Percentiles rank a stretch among this genome's conserved stretches.
Evolutionary conservation across 1,139 yeast species (phyloP).

Genomic region (Zygosaccharomyces pseudobailii): DNA sequence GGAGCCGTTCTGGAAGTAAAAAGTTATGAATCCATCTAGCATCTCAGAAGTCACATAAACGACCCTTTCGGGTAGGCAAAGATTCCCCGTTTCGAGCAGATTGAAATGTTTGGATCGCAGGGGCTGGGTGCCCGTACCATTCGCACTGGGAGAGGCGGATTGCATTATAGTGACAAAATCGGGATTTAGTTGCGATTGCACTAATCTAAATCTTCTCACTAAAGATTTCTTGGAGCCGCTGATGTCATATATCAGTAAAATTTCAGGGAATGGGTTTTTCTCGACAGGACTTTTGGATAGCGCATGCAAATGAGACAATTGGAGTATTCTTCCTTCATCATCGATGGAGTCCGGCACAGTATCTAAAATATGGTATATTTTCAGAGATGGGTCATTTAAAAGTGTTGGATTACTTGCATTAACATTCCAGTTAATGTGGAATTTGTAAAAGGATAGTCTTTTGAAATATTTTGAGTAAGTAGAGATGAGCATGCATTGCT

Average conservation of each 20-base stretch:
- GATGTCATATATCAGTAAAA: conserved; percentile 26
- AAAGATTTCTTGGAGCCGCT: conserved; percentile 25
- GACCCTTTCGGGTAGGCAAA: conserved; percentile 23
- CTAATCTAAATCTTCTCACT: conserved; percentile 24
- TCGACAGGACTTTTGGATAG: conserved; percentile 30
- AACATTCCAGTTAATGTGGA: conserved; percentile 33
- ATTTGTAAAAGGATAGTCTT: conserved; percentile 28
- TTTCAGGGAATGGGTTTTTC: conserved; percentile 29
- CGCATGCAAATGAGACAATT: conserved; percentile 24
- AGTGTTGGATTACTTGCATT: conserved; percentile 21
- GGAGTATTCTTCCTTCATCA: conserved; percentile 22
- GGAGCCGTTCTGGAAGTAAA: conserved; percentile 29
- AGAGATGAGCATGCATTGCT: conserved; percentile 30
- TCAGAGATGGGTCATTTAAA: conserved; percentile 31
- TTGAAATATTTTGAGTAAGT: conserved; percentile 27
- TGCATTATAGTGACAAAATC: conserved; percentile 21
- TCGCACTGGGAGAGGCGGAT: conserved; percentile 11
- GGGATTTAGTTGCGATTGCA: conserved; percentile 15
- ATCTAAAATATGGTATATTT: conserved; percentile 26
- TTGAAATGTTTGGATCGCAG: conserved; percentile 21
- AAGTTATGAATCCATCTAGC: conserved; percentile 27
- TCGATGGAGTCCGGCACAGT: conserved; percentile 24
- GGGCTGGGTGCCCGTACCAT: conserved; percentile 3
- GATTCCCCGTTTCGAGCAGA: conserved; percentile 15
- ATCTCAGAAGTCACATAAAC: conserved; percentile 25